Conservation (phyloP, 2,329 filamentous ascomycete genomes). For the Ascochyta koolunga region DNA sequence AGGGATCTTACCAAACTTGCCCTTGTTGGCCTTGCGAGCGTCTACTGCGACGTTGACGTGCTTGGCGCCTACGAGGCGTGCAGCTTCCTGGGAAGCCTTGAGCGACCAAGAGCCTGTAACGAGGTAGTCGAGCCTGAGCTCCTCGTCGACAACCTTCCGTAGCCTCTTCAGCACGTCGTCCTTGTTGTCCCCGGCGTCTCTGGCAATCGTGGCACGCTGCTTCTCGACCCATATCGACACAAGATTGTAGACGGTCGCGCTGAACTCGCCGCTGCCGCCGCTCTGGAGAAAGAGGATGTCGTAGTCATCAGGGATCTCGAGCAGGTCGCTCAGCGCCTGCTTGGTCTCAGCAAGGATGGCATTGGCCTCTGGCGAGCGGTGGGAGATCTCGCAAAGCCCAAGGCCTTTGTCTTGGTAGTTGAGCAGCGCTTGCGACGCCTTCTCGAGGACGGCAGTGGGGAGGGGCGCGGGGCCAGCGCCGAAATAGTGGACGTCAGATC, state of each 20-base stretch:
- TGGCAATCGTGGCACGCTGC: constrained; percentile 65
- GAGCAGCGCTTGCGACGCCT: constrained; percentile 75
- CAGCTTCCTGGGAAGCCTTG: constrained; percentile 86
- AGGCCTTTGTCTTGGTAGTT: constrained; percentile 83
- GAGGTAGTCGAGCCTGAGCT: constrained; percentile 85
- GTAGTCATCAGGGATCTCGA: constrained; percentile 85
- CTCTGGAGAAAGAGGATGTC: constrained; percentile 88
- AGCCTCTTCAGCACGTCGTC: constrained; percentile 65
- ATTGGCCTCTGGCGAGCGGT: constrained; percentile 79
- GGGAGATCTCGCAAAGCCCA: constrained; percentile 87
- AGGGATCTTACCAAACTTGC: constrained; percentile 87
- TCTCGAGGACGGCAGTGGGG: constrained; percentile 79
- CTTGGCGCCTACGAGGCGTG: constrained; percentile 75
- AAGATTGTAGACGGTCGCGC: constrained; percentile 82
- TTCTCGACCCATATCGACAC: constrained; percentile 81
- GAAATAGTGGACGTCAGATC: constrained; percentile 82
- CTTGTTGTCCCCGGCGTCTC: constrained; percentile 62
- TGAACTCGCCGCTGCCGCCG: constrained; percentile 86
- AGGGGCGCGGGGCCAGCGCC: constrained; percentile 89
- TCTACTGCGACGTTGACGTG: constrained; percentile 82
- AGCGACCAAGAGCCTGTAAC: constrained; percentile 90
- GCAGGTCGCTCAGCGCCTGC: constrained; percentile 71
- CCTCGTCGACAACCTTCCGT: constrained; percentile 67
- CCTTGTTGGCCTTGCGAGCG: constrained; percentile 65
- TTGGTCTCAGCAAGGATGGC: constrained; percentile 82